Conservation (phyloP, 1,284 basidiomycete species). For the Trichosporon sp. region DNA sequence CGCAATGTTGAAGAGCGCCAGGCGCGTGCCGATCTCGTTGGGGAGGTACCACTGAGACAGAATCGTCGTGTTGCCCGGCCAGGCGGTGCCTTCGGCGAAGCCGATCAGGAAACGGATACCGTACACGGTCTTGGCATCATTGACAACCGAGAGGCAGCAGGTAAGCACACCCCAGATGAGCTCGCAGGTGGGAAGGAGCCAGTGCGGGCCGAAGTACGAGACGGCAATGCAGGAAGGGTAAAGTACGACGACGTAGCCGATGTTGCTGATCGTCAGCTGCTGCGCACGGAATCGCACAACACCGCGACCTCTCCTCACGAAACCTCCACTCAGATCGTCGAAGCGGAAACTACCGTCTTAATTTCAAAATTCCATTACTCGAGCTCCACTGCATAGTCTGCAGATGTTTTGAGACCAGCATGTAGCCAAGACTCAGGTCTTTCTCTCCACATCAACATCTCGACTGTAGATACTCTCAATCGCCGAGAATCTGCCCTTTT, state of each 20-base stretch:
- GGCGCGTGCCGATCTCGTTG: slow-evolving; percentile 34
- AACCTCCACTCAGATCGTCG: too few species aligned
- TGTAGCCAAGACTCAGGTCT: too few species aligned
- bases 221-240: slow-evolving; percentile 25
- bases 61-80: slow-evolving; percentile 29
- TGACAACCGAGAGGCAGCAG: slow-evolving; percentile 24
- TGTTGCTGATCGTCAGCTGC: slow-evolving; percentile 13
- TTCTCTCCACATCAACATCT: too few species aligned
- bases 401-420: too few species aligned
- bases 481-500: too few species aligned
- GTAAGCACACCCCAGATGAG: slow-evolving; percentile 29
- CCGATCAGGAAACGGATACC: slow-evolving; percentile 35
- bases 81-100: slow-evolving; percentile 33
- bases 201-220: slow-evolving; percentile 26
- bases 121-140: slow-evolving; percentile 22
- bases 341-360: too few species aligned
- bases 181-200: slow-evolving; percentile 26
- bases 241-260: slow-evolving; percentile 28
- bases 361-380: too few species aligned
- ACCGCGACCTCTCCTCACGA: too few species aligned
- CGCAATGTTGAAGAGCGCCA: slow-evolving; percentile 35
- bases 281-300: too few species aligned
- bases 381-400: too few species aligned
- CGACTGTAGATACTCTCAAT: too few species aligned
- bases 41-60: slow-evolving; percentile 35